Conservation (phyloP, 441 rosid species). For the Mallotus japonicus region DNA sequence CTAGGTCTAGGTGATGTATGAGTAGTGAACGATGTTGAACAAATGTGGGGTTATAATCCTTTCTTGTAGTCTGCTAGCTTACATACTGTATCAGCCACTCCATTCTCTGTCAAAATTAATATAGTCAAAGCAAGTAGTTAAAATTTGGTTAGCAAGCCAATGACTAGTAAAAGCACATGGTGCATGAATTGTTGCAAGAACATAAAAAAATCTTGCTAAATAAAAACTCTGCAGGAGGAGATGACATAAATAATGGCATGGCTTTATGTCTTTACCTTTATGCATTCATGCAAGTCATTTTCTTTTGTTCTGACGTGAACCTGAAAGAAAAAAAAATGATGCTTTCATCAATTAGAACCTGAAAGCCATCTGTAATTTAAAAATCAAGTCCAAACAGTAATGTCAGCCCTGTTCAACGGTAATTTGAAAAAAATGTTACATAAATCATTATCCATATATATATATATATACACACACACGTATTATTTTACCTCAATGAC, state of each 20-base stretch:
- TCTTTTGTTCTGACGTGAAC: slow-evolving; percentile 70
- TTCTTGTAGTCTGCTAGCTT: slow-evolving; percentile 31
- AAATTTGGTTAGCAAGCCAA: neutral
- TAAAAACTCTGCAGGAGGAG: neutral
- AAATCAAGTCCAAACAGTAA: neutral
- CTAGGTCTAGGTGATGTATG: neutral
- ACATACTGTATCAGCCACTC: slow-evolving; percentile 64
- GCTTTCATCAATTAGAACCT: slow-evolving; percentile 19
- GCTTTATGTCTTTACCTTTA: slow-evolving; percentile 46
- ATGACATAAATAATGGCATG: neutral
- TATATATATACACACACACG: too few species aligned
- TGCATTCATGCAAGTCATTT: slow-evolving; percentile 71
- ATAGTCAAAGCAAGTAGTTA: neutral
- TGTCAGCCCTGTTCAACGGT: neutral
- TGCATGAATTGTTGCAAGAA: neutral
- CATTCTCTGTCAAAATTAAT: slow-evolving; percentile 52
- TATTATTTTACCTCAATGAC: slow-evolving; percentile 57
- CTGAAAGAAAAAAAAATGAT: slow-evolving; percentile 39
- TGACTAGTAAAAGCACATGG: neutral
- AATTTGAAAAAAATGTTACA: too few species aligned
- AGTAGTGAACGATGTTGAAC: slow-evolving; percentile 6
- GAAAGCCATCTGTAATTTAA: neutral
- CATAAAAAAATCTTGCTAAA: neutral
- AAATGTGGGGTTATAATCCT: slow-evolving; percentile 3
- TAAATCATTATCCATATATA: too few species aligned